These are phyloP conservation scores for Apiotrichum porosum DNA, from an alignment of 1,284 basidiomycete species.

Conservation along the genomic window DNA sequence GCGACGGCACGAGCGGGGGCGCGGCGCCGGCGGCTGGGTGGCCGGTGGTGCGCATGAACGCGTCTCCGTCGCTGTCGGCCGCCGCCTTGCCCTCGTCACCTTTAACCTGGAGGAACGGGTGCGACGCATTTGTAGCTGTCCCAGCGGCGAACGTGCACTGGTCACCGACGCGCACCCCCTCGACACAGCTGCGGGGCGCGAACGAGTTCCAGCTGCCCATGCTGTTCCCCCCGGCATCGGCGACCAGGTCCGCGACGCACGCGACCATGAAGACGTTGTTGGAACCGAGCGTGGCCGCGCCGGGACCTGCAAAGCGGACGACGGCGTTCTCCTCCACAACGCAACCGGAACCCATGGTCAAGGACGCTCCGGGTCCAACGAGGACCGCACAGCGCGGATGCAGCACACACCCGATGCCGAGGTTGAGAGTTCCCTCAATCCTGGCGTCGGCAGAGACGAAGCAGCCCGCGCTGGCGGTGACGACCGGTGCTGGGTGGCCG, in stretches of 20 bases:
- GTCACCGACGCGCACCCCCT: slow-evolving; percentile 10
- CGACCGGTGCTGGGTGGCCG: background rate
- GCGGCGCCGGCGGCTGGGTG: too few relatives aligned
- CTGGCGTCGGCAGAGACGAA: slow-evolving; percentile 82
- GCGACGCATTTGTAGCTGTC: background rate
- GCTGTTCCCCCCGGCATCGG: background rate
- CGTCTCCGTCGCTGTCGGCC: slow-evolving; percentile 8
- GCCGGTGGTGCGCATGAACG: slow-evolving; percentile 10
- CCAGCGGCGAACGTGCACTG: slow-evolving; percentile 6
- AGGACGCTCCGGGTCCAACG: slow-evolving; percentile 68
- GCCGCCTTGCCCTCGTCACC: background rate
- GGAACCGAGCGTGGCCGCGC: slow-evolving; percentile 75
- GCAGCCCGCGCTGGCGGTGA: background rate
- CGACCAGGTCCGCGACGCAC: slow-evolving; percentile 59
- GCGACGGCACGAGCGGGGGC: slow-evolving; percentile 62
- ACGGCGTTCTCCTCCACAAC: slow-evolving; percentile 87
- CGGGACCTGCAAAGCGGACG: slow-evolving; percentile 69
- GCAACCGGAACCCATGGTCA: slow-evolving; percentile 78
- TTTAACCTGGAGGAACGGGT: background rate
- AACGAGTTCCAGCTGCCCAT: slow-evolving; percentile 12
- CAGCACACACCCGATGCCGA: slow-evolving; percentile 79
- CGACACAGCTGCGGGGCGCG: background rate
- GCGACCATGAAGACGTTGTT: slow-evolving; percentile 90
- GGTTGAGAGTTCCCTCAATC: slow-evolving; percentile 82
- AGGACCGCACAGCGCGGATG: slow-evolving; percentile 90